Evolutionary conservation across 2,329 filamentous ascomycete species (phyloP), one percentile per base, ranked within the genome.

Genomic region (Coleophoma cylindrospora): DNA sequence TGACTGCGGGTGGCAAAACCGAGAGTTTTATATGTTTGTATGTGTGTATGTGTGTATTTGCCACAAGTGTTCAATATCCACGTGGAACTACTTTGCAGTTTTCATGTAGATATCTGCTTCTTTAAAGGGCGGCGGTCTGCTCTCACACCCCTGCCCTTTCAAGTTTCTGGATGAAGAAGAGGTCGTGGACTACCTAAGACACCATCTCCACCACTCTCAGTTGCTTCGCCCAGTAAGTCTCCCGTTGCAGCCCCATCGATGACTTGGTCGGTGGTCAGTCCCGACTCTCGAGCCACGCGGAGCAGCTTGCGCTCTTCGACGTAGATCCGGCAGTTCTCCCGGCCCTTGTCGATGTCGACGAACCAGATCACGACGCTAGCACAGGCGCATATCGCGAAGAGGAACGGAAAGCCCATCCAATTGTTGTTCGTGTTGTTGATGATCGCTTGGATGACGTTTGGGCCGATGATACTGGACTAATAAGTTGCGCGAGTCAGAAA

Each of bases 381-480:
- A 6, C 57, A 61, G 1, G 60, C 43, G 34, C 67, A 70, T 3
- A 72, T 58, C 1, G 67, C 59, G 48, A 71, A 71, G 1, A 72
- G 54, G 40, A 73, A 73, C 4, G 68, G 69, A 46, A 71, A 73
- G 4, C 69, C 69, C 64, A 69, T 70, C 69, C 69, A 71, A 34
- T 69, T 70, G 38, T 71, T 72, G 27, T 67, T 65, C 0, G 67
- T 68, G 33, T 61, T 47, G 45, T 72, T 70, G 46, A 72, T 69
- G 22, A 72, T 72, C 3, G 67, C 70, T 55, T 72, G 69, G 12
- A 71, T 65, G 32, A 72, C 68, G 40, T 70, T 70, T 11, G 69
- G 70, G 0, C 69, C 69, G 41, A 73, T 70, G 19, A 72, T 70
- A 2, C 68, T 70, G 17, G 69, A 71, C 69, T 70, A 34, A 41